Percentiles rank a stretch among this genome's conserved stretches.
Evolutionary conservation across 139 green algal species (phyloP).

Genomic region (Spirogloea muscicola): DNA sequence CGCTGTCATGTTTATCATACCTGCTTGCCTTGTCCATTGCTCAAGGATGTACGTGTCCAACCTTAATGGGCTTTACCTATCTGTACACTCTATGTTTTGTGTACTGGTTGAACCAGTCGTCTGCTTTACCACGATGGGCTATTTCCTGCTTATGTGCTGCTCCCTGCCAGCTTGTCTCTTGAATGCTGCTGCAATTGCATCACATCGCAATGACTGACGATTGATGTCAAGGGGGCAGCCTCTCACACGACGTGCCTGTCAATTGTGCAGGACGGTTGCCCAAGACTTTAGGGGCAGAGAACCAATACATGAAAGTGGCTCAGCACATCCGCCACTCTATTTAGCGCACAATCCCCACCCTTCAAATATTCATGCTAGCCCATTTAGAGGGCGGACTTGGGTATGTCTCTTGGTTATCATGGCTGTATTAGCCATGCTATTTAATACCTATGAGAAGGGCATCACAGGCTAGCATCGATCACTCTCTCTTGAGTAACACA

Average conservation of each 20-base stretch:
- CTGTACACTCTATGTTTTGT: not conserved
- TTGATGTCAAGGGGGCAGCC: not conserved
- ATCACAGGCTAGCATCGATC: not conserved
- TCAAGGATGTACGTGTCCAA: slow-evolving; percentile 19
- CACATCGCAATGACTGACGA: slow-evolving; percentile 2
- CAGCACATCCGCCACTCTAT: too few relatives aligned
- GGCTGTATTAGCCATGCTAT: slow-evolving; percentile 28
- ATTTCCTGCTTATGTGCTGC: slow-evolving; percentile 4
- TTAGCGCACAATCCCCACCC: too few relatives aligned
- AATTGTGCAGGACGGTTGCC: not conserved
- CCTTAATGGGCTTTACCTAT: not conserved
- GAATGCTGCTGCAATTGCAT: slow-evolving; percentile 5
- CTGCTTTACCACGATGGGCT: not conserved
- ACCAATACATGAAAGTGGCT: not conserved
- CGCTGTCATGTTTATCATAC: slow-evolving; percentile 49
- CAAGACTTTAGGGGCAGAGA: not conserved
- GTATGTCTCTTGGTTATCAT: slow-evolving; percentile 2
- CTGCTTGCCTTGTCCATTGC: slow-evolving; percentile 44
- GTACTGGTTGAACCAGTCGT: not conserved
- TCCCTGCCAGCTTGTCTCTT: not conserved
- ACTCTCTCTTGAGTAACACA: not conserved
- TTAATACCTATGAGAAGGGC: slow-evolving; percentile 21
- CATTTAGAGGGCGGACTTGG: slow-evolving; percentile 19
- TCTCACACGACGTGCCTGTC: not conserved
- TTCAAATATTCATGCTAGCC: slow-evolving; percentile 32